phyloP scores from a whole-genome alignment of 108 stramenopile genomes.

The Nitzschia inconspicua region DNA sequence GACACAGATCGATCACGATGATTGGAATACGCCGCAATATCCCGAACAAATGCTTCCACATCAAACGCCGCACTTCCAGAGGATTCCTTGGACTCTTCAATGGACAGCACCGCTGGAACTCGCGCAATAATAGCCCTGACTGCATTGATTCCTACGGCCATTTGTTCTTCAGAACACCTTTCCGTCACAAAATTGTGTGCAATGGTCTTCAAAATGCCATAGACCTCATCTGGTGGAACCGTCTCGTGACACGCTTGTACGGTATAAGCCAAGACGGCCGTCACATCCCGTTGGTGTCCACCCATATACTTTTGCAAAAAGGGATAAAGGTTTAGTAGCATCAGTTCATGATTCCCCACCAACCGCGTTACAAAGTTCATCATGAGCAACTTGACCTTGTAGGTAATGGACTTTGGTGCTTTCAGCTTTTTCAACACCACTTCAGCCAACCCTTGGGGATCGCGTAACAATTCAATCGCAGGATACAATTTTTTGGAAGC shows the following conservation, averaged over 20 bases:
- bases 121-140: constrained; percentile 83
- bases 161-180: constrained; percentile 88
- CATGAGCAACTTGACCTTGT: constrained; percentile 90
- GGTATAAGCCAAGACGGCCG: constrained; percentile 91
- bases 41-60: constrained; percentile 93
- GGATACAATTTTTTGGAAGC: constrained; percentile 76
- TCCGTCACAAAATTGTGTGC: constrained; percentile 94
- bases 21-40: constrained; percentile 90
- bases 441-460: constrained; percentile 94
- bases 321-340: constrained; percentile 89
- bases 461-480: constrained; percentile 92
- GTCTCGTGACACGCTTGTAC: constrained; percentile 95
- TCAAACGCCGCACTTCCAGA: constrained; percentile 52
- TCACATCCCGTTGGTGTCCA: constrained; percentile 92
- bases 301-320: constrained; percentile 95
- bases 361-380: constrained; percentile 95
- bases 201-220: constrained; percentile 85
- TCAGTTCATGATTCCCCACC: constrained; percentile 91
- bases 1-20: constrained; percentile 91
- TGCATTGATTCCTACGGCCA: constrained; percentile 98
- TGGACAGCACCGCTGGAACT: constrained; percentile 83
- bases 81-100: constrained; percentile 53
- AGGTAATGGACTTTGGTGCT: constrained; percentile 47
- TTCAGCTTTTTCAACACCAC: constrained; percentile 77
- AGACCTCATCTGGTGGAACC: constrained; percentile 95